Evolutionary conservation across 2,329 filamentous ascomycete species (phyloP), one percentile per base, ranked within the genome.

Genomic region (Ophiostoma perfectum): DNA sequence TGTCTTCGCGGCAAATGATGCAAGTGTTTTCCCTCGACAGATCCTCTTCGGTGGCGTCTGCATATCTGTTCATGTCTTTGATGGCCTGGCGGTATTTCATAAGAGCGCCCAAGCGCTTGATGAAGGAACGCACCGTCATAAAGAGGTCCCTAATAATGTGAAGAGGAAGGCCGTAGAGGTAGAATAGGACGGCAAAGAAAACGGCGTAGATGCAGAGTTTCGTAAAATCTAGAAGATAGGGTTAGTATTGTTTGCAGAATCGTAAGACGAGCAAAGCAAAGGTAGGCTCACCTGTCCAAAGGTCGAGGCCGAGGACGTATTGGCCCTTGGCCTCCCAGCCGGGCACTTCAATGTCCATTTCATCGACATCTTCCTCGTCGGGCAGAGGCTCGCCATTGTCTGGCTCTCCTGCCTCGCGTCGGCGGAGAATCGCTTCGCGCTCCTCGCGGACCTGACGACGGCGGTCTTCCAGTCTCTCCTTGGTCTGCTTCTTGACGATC

Each of bases 251-350:
- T 27, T 27, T 27, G 27, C 27, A 27, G 27, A 27, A 27, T 27
- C 27, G 27, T 27, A 27, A 27, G 27, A 27, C 27, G 2, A 27
- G 2, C 27, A 27, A 27, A 27, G 27, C 27, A 27, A 27, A 27
- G 27, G 27, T 27, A 27, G 27, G 27, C 27, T 27, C 27, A 27
- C 27, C 27, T 65, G 90, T 92, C 60, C 90, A 78, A 18, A 99
- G 85, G 77, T 99, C 94, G 69, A 98, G 82, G 75, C 89, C 93
- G 73, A 99, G 88, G 14, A 97, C 84, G 86, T 91, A 98, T 74
- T 95, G 90, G 49, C 95, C 92, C 81, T 98, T 99, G 70, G 92
- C 88, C 75, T 97, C 93, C 95, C 95, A 99, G 9, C 94, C 95
- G 4, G 93, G 91, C 27, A 97, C 92, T 76, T 99, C 95, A 67